Conservation (phyloP, 2,329 filamentous ascomycete genomes). For the Bipolaris cookei region DNA sequence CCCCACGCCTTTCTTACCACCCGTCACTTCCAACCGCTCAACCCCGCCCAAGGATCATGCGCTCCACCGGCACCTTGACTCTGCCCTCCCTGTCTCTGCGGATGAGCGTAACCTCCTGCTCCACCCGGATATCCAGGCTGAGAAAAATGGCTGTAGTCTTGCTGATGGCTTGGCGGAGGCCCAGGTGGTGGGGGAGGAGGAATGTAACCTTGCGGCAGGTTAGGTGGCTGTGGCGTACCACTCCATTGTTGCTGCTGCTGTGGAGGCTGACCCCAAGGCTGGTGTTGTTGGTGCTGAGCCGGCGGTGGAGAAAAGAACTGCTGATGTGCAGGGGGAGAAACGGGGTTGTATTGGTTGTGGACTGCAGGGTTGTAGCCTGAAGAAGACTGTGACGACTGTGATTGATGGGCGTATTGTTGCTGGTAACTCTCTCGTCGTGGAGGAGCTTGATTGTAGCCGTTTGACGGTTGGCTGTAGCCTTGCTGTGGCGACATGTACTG, state of each 20-base stretch:
- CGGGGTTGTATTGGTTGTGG: slow-evolving; percentile 50
- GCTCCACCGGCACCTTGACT: slow-evolving; percentile 5
- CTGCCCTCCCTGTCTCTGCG: slow-evolving; percentile 41
- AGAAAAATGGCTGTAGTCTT: slow-evolving; percentile 60
- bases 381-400: slow-evolving; percentile 34
- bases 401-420: slow-evolving; percentile 28
- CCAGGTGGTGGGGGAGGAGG: slow-evolving; percentile 71
- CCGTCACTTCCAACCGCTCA: slow-evolving; percentile 73
- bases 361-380: slow-evolving; percentile 55
- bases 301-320: slow-evolving; percentile 59
- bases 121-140: slow-evolving; percentile 62
- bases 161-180: slow-evolving; percentile 62
- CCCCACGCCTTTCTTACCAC: slow-evolving; percentile 40
- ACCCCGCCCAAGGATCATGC: slow-evolving; percentile 71
- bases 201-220: slow-evolving; percentile 67
- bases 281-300: slow-evolving; percentile 53
- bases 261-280: slow-evolving; percentile 58
- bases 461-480: slow-evolving; percentile 30
- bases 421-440: slow-evolving; percentile 47
- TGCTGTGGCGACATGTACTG: slow-evolving; percentile 46
- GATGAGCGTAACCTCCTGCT: slow-evolving; percentile 48
- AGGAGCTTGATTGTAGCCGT: slow-evolving; percentile 36
- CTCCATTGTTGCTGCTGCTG: slow-evolving; percentile 62
- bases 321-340: slow-evolving; percentile 65
- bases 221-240: slow-evolving; percentile 59